Evolutionary conservation across 129 eudicot genomes (phyloP).

Genomic region (Daucus carota): DH1_v3.0 NC_030385.2:11865501-11866000

Average conservation of each 20-base stretch:
- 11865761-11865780: slow-evolving; percentile 91
- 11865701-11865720: no score
- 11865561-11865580: neutral
- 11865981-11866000: slow-evolving; percentile 71
- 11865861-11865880: slow-evolving; percentile 95
- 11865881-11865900: slow-evolving; percentile 62
- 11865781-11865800: slow-evolving; percentile 67
- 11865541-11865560: no score
- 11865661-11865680: no score
- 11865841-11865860: slow-evolving; percentile 79
- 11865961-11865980: slow-evolving; percentile 16
- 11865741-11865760: slow-evolving; percentile 96
- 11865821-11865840: slow-evolving; percentile 61
- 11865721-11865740: slow-evolving; percentile 1
- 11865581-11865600: slow-evolving; percentile 77
- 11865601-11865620: slow-evolving; percentile 85
- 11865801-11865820: slow-evolving; percentile 72
- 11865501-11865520: slow-evolving; percentile 48
- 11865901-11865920: no score
- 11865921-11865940: no score
- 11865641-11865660: slow-evolving; percentile 92
- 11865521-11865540: neutral
- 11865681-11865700: no score
- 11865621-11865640: slow-evolving; percentile 78
- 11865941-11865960: neutral